Conservation (phyloP, 2,329 filamentous ascomycete genomes). For the Diaporthe destruens region DNA sequence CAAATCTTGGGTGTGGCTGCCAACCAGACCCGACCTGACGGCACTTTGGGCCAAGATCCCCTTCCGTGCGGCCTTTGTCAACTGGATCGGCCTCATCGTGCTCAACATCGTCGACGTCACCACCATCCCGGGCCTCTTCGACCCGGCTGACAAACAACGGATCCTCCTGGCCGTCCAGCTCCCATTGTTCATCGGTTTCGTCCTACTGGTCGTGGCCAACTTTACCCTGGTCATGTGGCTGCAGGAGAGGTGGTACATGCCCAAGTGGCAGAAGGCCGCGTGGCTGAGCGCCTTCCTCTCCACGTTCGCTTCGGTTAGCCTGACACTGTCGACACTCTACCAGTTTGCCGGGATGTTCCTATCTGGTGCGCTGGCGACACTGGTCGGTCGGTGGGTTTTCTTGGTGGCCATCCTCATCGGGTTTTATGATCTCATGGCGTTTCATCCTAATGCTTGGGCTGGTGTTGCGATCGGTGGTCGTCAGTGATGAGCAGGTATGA, state of each 20-base stretch:
- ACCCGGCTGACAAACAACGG: slow-evolving; percentile 16
- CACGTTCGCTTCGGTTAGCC: slow-evolving; percentile 11
- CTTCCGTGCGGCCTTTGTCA: slow-evolving; percentile 24
- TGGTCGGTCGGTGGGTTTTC: slow-evolving; percentile 29
- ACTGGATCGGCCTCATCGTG: slow-evolving; percentile 19
- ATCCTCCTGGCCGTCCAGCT: slow-evolving; percentile 17
- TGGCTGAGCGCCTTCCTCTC: slow-evolving; percentile 21
- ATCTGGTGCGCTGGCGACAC: slow-evolving; percentile 6
- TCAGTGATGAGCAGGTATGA: background rate
- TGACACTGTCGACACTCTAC: slow-evolving; percentile 28
- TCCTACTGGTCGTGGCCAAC: slow-evolving; percentile 19
- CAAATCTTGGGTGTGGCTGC: slow-evolving; percentile 24
- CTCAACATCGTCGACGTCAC: slow-evolving; percentile 20
- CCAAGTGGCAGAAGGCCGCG: slow-evolving; percentile 20
- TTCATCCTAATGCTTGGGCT: slow-evolving; percentile 32
- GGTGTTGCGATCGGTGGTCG: slow-evolving; percentile 24
- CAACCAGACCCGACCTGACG: background rate
- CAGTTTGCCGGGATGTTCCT: slow-evolving; percentile 8
- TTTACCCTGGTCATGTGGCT: slow-evolving; percentile 16
- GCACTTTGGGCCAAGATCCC: slow-evolving; percentile 26
- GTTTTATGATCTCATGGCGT: slow-evolving; percentile 26
- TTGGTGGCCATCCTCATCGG: slow-evolving; percentile 16
- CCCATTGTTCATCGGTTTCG: slow-evolving; percentile 9
- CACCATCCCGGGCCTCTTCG: slow-evolving; percentile 10
- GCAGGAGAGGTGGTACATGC: slow-evolving; percentile 29